A percentile compares a stretch with the other conserved stretches of the same genome.
These are phyloP conservation scores for Dovyalis caffra DNA, from an alignment of 345 rosid species.

Conservation along the genomic window DNA sequence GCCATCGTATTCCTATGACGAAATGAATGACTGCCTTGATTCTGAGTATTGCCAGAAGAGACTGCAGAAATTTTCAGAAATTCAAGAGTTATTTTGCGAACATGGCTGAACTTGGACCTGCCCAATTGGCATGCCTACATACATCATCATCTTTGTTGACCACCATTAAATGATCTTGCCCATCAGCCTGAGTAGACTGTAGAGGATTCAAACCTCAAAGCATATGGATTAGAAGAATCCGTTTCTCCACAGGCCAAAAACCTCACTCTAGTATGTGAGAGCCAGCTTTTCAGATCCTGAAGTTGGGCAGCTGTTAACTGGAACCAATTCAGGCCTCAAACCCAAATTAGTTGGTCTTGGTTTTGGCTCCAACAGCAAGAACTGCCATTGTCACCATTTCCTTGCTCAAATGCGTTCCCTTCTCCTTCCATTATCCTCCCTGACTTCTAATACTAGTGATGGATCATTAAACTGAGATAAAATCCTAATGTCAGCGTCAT, in stretches of 20 bases:
- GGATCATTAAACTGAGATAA: slow-evolving; percentile 59
- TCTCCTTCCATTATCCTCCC: slow-evolving; percentile 35
- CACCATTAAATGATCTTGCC: slow-evolving; percentile 86
- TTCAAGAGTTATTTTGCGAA: slow-evolving; percentile 30
- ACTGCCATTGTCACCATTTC: slow-evolving; percentile 38
- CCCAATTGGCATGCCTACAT: slow-evolving; percentile 28
- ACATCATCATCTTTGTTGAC: slow-evolving; percentile 64
- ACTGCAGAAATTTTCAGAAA: slow-evolving; percentile 26
- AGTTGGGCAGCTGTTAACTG: slow-evolving; percentile 31
- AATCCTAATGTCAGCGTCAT: slow-evolving; percentile 73
- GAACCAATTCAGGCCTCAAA: slow-evolving; percentile 33
- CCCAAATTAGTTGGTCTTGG: slow-evolving; percentile 31
- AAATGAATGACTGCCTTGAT: slow-evolving; percentile 21
- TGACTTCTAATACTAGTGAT: slow-evolving; percentile 26
- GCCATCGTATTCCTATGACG: slow-evolving; percentile 1
- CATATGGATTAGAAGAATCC: slow-evolving; percentile 69
- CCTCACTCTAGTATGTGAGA: slow-evolving; percentile 28
- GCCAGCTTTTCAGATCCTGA: slow-evolving; percentile 40
- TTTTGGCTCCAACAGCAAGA: slow-evolving; percentile 34
- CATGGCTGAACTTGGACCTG: slow-evolving; percentile 24
- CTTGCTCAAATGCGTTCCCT: not conserved
- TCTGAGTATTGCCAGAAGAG: slow-evolving; percentile 25
- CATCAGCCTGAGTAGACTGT: slow-evolving; percentile 93
- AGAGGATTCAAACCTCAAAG: slow-evolving; percentile 62
- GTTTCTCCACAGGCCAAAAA: slow-evolving; percentile 25